phyloP scores from a whole-genome alignment of 78 protist species.

The Pigoraptor vietnamica region DNA sequence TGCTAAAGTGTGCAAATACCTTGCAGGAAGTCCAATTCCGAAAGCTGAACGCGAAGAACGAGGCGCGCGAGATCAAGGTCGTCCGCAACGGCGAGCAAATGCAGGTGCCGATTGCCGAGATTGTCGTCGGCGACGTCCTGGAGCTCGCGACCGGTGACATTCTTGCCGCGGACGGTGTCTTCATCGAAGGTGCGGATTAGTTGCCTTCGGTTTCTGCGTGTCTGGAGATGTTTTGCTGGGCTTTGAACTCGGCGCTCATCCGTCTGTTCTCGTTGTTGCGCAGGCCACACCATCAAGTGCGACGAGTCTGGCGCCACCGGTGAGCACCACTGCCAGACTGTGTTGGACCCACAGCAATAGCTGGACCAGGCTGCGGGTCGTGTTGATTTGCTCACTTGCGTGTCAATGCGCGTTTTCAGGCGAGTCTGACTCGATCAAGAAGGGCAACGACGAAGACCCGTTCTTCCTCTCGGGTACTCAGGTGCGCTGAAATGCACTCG shows the following conservation, averaged over 20 bases:
- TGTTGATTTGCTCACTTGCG: not conserved
- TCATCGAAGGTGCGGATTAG: constrained; percentile 14
- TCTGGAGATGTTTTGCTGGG: not conserved
- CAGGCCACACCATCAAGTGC: constrained; percentile 51
- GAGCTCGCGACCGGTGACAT: constrained; percentile 61
- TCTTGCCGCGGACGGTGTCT: constrained; percentile 78
- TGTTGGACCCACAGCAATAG: too few relatives aligned
- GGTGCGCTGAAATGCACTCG: not conserved
- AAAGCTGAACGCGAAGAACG: constrained; percentile 31
- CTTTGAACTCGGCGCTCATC: not conserved
- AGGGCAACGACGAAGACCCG: not conserved
- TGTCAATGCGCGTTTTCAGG: not conserved
- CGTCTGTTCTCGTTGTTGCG: not conserved
- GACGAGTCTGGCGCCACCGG: constrained; percentile 67
- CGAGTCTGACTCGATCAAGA: constrained; percentile 51
- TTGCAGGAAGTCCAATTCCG: constrained; percentile 30
- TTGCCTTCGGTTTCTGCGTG: not conserved
- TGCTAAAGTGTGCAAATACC: too few relatives aligned
- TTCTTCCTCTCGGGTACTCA: constrained; percentile 51
- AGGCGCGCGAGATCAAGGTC: not conserved
- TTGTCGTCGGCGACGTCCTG: constrained; percentile 91
- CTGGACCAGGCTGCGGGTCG: not conserved
- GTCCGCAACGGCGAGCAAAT: constrained; percentile 30
- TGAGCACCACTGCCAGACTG: constrained; percentile 12
- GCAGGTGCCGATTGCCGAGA: constrained; percentile 42